Base-by-base conservation (phyloP, 768 basidiomycete species). In the Podaxis rugospora region DNA sequence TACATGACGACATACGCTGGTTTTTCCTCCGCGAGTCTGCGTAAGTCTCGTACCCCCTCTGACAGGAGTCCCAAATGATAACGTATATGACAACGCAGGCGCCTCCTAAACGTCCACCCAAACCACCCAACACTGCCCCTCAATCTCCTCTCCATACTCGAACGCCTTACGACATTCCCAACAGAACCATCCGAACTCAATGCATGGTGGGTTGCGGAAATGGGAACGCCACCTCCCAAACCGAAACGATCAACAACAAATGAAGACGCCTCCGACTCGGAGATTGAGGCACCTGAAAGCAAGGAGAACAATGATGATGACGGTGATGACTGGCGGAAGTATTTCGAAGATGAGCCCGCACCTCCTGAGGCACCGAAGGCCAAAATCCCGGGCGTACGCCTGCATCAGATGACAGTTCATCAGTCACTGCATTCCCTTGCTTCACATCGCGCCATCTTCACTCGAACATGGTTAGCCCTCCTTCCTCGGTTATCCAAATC, bases 1-100 rank as follows among this genome's bases (percentile, higher is more conserved):
- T 89, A 11, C 69, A 90, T 69, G 90, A 93, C 67, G 93, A 96
- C 67, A 76, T 95, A 35, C 83, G 93, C 61, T 95, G 90, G 90
- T 92, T 90, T 76, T 94, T 93, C 76, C 80, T 96, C 36, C 82
- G 89, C 46, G 90, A 94, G 67, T 79, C 89, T 57, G 83, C 79
- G 92, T 90, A 71, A 61, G 83, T 76, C 5, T 52, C 51, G 14
- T 14, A 36, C 18, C 23, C 56, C 21, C n/a, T 59, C 40, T 44
- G 21, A n/a, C 32, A 21, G 28, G 47, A 57, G 5, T 44, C n/a
- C 23, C 53, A 37, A 53, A 42, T 32, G 52, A 28, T 56, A 35
- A 39, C 27, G 54, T 23, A 14, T 47, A 23, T 37, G 49, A 2
- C 51, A 47, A 23, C 62, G 7, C 59, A 76, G 75, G 25, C 70